A percentile compares a stretch with the other conserved stretches of the same genome.
Evolutionary conservation across 176 grass and related monocot genomes (phyloP).

Genomic region (Dendrocalamus sinicus): DNA sequence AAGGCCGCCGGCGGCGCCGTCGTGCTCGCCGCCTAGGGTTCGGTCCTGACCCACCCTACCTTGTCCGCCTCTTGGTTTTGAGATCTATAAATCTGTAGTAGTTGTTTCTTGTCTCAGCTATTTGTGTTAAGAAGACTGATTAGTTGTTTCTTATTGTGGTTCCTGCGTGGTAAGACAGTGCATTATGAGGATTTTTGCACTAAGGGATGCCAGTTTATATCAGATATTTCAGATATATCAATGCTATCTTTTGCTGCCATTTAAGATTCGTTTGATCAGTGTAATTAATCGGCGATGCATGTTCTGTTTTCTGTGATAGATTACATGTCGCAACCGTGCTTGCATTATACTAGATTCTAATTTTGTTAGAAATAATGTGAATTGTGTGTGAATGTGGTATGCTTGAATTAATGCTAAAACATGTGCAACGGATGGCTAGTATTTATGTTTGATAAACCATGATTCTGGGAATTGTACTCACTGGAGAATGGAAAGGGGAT

Average conservation of each 20-base stretch:
- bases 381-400: background rate
- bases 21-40: slow-evolving; percentile 76
- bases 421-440: background rate
- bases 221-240: slow-evolving; percentile 32
- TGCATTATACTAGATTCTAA: background rate
- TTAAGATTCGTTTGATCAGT: background rate
- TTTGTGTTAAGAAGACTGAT: slow-evolving; percentile 51
- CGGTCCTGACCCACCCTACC: background rate
- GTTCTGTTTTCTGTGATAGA: background rate
- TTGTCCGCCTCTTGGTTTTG: slow-evolving; percentile 40
- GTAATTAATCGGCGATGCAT: background rate
- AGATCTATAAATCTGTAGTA: slow-evolving; percentile 41
- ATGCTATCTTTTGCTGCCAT: background rate
- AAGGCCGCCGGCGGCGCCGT: slow-evolving; percentile 86
- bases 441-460: background rate
- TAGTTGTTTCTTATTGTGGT: slow-evolving; percentile 38
- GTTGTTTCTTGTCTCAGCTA: slow-evolving; percentile 19
- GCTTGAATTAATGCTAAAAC: background rate
- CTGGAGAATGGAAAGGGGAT: background rate
- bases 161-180: background rate
- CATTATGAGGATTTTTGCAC: slow-evolving; percentile 38
- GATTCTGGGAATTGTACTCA: background rate
- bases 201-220: slow-evolving; percentile 38
- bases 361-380: background rate
- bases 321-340: background rate